Percentiles rank a stretch among this genome's conserved stretches.
Conservation (phyloP, 441 rosid genomes). For the Metrosideros polymorpha region DNA sequence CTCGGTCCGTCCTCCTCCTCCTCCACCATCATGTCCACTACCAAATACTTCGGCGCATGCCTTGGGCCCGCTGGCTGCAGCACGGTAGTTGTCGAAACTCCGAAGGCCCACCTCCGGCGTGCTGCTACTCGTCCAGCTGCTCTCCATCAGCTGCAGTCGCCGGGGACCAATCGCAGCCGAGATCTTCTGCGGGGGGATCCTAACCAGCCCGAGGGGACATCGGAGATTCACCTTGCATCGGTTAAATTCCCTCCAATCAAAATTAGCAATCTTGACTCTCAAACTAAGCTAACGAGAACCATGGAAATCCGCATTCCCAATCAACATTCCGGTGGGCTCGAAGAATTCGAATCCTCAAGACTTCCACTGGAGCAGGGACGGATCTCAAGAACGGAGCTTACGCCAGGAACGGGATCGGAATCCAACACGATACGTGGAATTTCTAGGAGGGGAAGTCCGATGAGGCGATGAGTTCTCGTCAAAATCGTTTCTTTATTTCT, state of each 20-base stretch:
- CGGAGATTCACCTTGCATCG: constrained; percentile 76
- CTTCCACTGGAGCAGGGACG: not conserved
- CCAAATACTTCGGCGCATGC: constrained; percentile 83
- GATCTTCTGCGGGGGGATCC: constrained; percentile 31
- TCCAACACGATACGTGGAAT: not conserved
- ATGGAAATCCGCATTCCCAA: constrained; percentile 30
- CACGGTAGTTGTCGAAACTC: constrained; percentile 16
- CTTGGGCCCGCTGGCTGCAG: constrained; percentile 53
- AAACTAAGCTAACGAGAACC: constrained; percentile 17
- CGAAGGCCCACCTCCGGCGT: constrained; percentile 29
- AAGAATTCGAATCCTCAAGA: not conserved
- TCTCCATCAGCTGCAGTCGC: constrained; percentile 45
- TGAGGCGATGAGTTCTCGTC: not conserved
- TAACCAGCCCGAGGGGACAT: constrained; percentile 64
- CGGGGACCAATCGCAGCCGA: not conserved
- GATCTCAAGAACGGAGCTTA: not conserved
- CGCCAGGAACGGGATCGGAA: not conserved
- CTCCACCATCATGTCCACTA: constrained; percentile 68
- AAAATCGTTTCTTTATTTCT: not conserved
- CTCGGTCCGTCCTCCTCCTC: constrained; percentile 94
- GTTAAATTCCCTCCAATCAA: constrained; percentile 2
- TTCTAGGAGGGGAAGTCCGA: not conserved
- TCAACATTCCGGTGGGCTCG: constrained; percentile 23
- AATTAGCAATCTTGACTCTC: constrained; percentile 49
- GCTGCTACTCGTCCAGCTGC: constrained; percentile 21